phyloP scores from a whole-genome alignment of 495 filamentous ascomycete species.

The Penicillium canescens region DNA sequence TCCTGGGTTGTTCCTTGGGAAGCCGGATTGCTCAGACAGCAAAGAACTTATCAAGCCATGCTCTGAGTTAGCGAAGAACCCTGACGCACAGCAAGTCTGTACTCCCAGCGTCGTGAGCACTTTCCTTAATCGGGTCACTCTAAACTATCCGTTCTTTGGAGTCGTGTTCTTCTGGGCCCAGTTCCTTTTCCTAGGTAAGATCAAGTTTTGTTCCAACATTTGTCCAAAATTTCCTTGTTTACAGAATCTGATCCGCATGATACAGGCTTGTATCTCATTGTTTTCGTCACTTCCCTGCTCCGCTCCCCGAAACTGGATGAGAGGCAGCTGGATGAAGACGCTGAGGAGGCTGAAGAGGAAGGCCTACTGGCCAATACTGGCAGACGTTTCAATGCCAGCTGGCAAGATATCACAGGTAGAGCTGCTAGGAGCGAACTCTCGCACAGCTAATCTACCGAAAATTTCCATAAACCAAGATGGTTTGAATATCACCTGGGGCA shows the following conservation, averaged over 20 bases:
- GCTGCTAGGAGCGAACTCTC: constrained; percentile 20
- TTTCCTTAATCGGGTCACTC: constrained; percentile 89
- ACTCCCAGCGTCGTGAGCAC: constrained; percentile 88
- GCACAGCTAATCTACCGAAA: background rate
- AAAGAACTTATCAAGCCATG: constrained; percentile 74
- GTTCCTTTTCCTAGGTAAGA: constrained; percentile 77
- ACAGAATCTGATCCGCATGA: background rate
- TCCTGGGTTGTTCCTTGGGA: constrained; percentile 52
- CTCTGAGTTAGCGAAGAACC: constrained; percentile 65
- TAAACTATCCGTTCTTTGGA: constrained; percentile 97
- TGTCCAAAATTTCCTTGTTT: background rate
- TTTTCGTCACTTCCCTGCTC: constrained; percentile 74
- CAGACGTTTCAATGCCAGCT: constrained; percentile 76
- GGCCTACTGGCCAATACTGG: constrained; percentile 81
- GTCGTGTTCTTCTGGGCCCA: constrained; percentile 92
- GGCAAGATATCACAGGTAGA: constrained; percentile 79
- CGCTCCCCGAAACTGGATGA: constrained; percentile 75
- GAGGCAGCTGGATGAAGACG: constrained; percentile 78
- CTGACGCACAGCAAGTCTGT: constrained; percentile 72
- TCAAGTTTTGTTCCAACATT: background rate
- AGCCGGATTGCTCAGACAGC: constrained; percentile 79
- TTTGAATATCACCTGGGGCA: no score
- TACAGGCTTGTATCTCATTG: constrained; percentile 69
- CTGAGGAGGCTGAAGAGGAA: constrained; percentile 94
- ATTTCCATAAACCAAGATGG: no score